phyloP scores from a whole-genome alignment of 345 rosid species.

The Hibiscus trionum region DNA sequence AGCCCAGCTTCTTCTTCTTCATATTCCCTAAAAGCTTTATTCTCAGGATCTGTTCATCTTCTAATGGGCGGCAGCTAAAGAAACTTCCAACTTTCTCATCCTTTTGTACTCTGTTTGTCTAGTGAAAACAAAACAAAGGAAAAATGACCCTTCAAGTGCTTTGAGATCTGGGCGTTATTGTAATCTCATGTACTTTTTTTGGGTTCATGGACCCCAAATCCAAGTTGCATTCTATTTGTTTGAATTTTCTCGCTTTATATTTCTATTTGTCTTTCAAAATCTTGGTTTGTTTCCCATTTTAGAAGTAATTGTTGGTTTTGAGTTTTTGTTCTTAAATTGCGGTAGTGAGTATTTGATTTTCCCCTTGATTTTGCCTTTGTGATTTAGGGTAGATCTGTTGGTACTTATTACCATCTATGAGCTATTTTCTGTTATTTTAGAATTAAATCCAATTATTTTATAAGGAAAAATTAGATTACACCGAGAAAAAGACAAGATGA shows the following conservation, averaged over 20 bases:
- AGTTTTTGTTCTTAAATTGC: background rate
- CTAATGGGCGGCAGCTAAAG: background rate
- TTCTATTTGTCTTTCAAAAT: background rate
- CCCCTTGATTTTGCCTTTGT: background rate
- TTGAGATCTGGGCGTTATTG: slow-evolving; percentile 6
- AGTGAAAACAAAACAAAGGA: background rate
- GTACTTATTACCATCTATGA: background rate
- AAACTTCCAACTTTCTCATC: background rate
- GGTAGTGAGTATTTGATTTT: background rate
- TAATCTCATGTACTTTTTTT: background rate
- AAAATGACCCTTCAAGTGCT: background rate
- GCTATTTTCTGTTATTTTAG: background rate
- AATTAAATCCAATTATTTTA: background rate
- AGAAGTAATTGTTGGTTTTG: background rate
- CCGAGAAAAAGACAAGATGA: slow-evolving; percentile 44
- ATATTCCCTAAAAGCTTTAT: background rate
- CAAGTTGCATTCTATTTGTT: background rate
- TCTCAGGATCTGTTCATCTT: background rate
- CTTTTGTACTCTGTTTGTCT: background rate
- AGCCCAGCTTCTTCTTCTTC: slow-evolving; percentile 1
- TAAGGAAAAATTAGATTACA: background rate
- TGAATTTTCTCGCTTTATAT: background rate
- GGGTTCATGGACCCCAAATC: background rate
- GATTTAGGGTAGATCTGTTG: background rate
- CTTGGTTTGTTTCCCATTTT: background rate